phyloP scores from a whole-genome alignment of 2,329 filamentous ascomycete genomes.

The Aspergillus brasiliensis region DNA sequence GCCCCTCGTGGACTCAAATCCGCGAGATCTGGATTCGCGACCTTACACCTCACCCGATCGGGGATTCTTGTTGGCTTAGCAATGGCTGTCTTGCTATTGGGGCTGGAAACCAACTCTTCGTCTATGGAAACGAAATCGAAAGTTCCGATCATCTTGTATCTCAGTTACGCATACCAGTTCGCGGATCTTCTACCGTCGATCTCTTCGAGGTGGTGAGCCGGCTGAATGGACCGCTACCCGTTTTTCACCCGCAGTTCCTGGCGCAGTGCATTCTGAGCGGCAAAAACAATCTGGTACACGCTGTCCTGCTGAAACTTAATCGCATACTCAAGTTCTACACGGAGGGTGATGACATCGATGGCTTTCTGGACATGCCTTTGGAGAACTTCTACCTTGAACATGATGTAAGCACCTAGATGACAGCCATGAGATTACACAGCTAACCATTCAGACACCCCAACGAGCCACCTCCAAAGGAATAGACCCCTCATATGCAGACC shows the following conservation, averaged over 20 bases:
- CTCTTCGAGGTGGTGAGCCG: conserved; percentile 80
- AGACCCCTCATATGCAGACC: conserved; percentile 55
- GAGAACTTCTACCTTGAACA: conserved; percentile 52
- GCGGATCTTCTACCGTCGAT: conserved; percentile 59
- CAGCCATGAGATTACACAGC: neutral
- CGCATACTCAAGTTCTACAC: conserved; percentile 79
- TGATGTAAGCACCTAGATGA: conserved; percentile 39
- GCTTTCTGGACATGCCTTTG: conserved; percentile 65
- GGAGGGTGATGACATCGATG: conserved; percentile 77
- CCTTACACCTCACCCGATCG: conserved; percentile 84
- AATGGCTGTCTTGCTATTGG: conserved; percentile 85
- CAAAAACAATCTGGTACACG: conserved; percentile 70
- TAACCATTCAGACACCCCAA: conserved; percentile 38
- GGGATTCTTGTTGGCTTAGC: conserved; percentile 87
- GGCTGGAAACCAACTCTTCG: conserved; percentile 86
- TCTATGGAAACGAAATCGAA: conserved; percentile 76
- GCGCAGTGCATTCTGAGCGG: conserved; percentile 83
- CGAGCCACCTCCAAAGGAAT: conserved; percentile 51
- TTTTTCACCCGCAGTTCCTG: conserved; percentile 90
- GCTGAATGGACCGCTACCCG: conserved; percentile 81
- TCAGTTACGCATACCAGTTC: conserved; percentile 54
- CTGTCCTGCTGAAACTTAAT: conserved; percentile 71
- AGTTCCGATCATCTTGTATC: conserved; percentile 62
- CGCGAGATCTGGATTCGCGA: conserved; percentile 79
- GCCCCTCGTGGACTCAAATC: conserved; percentile 85